A percentile compares a stretch with the other conserved stretches of the same genome.
Conservation (phyloP, 2,329 filamentous ascomycete species). For the Fusarium buharicum region DNA sequence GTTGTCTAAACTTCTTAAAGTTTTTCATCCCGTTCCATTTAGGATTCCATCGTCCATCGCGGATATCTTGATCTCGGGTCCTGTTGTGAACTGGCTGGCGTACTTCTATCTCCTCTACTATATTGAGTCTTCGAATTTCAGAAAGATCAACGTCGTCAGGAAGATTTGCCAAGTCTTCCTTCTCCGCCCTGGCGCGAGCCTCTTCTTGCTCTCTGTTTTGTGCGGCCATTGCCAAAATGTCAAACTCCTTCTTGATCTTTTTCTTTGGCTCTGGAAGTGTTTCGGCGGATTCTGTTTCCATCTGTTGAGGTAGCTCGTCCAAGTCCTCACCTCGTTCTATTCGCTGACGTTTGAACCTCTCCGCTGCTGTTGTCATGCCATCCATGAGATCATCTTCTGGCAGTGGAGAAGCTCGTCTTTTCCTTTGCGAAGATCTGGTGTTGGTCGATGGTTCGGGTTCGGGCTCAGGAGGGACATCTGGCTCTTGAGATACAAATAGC, state of each 20-base stretch:
- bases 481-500: slow-evolving; percentile 68
- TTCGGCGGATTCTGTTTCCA: slow-evolving; percentile 36
- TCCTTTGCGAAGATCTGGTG: slow-evolving; percentile 52
- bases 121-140: slow-evolving; percentile 76
- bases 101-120: slow-evolving; percentile 81
- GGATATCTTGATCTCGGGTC: slow-evolving; percentile 61
- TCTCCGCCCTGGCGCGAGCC: slow-evolving; percentile 66
- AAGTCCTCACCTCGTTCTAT: slow-evolving; percentile 67
- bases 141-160: slow-evolving; percentile 75
- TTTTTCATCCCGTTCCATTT: slow-evolving; percentile 95
- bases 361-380: slow-evolving; percentile 78
- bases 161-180: slow-evolving; percentile 62
- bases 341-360: slow-evolving; percentile 81
- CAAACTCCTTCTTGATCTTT: slow-evolving; percentile 68
- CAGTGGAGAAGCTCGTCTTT: slow-evolving; percentile 57
- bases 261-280: slow-evolving; percentile 52
- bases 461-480: slow-evolving; percentile 36
- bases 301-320: slow-evolving; percentile 44
- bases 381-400: slow-evolving; percentile 71
- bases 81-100: slow-evolving; percentile 50
- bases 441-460: slow-evolving; percentile 39
- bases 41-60: slow-evolving; percentile 78
- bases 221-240: slow-evolving; percentile 74
- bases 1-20: slow-evolving; percentile 85
- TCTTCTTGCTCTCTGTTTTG: slow-evolving; percentile 73